Base-by-base conservation (phyloP, 2,329 filamentous ascomycete genomes). In the Neurospora sp. region DNA sequence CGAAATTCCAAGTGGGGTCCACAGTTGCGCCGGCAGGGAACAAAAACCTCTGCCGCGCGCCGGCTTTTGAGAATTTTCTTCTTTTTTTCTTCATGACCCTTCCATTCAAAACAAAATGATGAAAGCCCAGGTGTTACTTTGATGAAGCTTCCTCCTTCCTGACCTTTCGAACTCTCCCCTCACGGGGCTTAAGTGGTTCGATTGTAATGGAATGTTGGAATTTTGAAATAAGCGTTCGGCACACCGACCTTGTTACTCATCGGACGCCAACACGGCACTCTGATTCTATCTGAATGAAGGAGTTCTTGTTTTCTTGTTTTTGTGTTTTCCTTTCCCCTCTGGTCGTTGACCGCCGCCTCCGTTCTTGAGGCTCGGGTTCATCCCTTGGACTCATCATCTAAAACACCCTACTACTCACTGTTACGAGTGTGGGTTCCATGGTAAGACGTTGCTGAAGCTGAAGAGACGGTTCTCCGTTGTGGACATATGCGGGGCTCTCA, bases 51-150 rank as follows among this genome's bases (percentile, higher is more conserved):
- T 69, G 66, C 69, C 62, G 72, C 72, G 73, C 70, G 68, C 36
- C 70, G 75, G 74, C 76, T 76, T 76, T 78, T 78, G 68, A 72
- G 74, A 75, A 71, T 76, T 79, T 80, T 80, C 75, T 79, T 81
- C 81, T 82, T 82, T 81, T 85, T 86, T 84, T 82, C 83, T 85
- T 89, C 87, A 91, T 89, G 52, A 62, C 94, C 74, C 93, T 97
- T 97, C 94, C 93, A 92, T 94, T 97, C 96, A 97, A 96, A 91
- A 90, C 90, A 88, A 93, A 93, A 96, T 98, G 95, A 99, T 98
- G 96, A 99, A 97, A 97, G 92, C 92, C 89, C 74, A 92, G 89
- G 95, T 98, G 96, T 90, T 89, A 84, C 89, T 89, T 93, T 97
- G 96, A 98, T 85, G 85, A 80, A 81, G 85, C 86, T 91, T 86